phyloP scores from a whole-genome alignment of 2,329 filamentous ascomycete species.

The Neoascochyta sp. region DNA sequence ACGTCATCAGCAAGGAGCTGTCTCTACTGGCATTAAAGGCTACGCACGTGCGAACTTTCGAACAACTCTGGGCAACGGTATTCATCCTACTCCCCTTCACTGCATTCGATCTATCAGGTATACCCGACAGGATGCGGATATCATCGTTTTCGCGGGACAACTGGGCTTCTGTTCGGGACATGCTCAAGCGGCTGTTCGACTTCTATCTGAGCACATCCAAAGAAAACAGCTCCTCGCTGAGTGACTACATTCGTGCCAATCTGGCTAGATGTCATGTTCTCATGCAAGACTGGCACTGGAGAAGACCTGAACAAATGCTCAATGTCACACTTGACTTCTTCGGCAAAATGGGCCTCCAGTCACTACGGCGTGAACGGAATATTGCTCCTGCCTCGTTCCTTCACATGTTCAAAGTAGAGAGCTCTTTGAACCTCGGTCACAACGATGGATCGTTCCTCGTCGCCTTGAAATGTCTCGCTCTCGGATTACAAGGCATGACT shows the following conservation, averaged over 20 bases:
- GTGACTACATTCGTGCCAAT: slow-evolving; percentile 52
- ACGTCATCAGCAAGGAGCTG: slow-evolving; percentile 40
- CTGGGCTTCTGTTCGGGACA: slow-evolving; percentile 48
- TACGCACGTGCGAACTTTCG: slow-evolving; percentile 30
- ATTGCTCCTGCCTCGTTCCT: slow-evolving; percentile 54
- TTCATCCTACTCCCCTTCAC: slow-evolving; percentile 53
- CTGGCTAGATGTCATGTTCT: slow-evolving; percentile 53
- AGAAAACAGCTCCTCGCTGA: slow-evolving; percentile 44
- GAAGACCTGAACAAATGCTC: slow-evolving; percentile 52
- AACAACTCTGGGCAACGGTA: slow-evolving; percentile 43
- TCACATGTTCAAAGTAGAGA: slow-evolving; percentile 46
- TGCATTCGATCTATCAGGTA: slow-evolving; percentile 51
- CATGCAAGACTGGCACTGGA: slow-evolving; percentile 56
- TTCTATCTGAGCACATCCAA: slow-evolving; percentile 45
- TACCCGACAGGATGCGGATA: slow-evolving; percentile 42
- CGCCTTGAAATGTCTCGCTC: slow-evolving; percentile 55
- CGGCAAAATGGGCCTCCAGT: slow-evolving; percentile 50
- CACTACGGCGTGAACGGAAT: slow-evolving; percentile 51
- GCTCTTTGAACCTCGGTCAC: slow-evolving; percentile 43
- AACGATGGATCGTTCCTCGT: slow-evolving; percentile 57
- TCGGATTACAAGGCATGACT: slow-evolving; percentile 49
- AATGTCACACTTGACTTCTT: slow-evolving; percentile 59
- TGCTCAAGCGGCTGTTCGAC: slow-evolving; percentile 48
- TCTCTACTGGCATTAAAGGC: slow-evolving; percentile 12
- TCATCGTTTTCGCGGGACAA: slow-evolving; percentile 44